A percentile compares a stretch with the other conserved stretches of the same genome.
These are phyloP conservation scores for Nemania sp. DNA, from an alignment of 2,329 filamentous ascomycete species.

Conservation along the genomic window DNA sequence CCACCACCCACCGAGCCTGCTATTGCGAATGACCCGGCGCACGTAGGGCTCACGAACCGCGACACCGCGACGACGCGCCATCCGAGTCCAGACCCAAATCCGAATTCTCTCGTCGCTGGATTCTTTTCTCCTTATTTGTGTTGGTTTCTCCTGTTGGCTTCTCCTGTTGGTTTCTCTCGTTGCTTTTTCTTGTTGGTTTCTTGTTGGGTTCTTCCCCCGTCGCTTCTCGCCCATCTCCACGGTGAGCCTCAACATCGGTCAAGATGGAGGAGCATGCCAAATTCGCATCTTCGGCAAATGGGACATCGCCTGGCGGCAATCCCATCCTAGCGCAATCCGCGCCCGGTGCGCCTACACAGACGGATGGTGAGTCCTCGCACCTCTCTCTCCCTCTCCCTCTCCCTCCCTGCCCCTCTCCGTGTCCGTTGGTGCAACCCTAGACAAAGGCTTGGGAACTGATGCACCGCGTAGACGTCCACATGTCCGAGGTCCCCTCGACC, in stretches of 20 bases:
- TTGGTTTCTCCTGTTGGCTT: too few relatives aligned
- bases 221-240: slow-evolving; percentile 24
- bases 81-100: slow-evolving; percentile 15
- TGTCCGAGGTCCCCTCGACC: slow-evolving; percentile 56
- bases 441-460: slow-evolving; percentile 19
- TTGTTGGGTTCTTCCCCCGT: slow-evolving; percentile 8
- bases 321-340: slow-evolving; percentile 58
- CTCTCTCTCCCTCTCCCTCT: too few relatives aligned
- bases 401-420: too few relatives aligned
- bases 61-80: slow-evolving; percentile 26
- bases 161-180: too few relatives aligned
- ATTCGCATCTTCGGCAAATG: slow-evolving; percentile 62
- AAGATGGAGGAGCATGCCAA: slow-evolving; percentile 63
- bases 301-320: slow-evolving; percentile 61
- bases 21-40: slow-evolving; percentile 27
- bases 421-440: background rate
- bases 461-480: slow-evolving; percentile 61
- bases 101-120: background rate
- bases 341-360: slow-evolving; percentile 42
- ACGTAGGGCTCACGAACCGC: slow-evolving; percentile 26
- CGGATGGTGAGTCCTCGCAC: slow-evolving; percentile 51
- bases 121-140: too few relatives aligned
- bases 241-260: slow-evolving; percentile 17
- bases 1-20: slow-evolving; percentile 13
- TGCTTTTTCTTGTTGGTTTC: too few relatives aligned